Evolutionary conservation across 1,284 basidiomycete species (phyloP).

Genomic region (Trichosporon sp.): DNA sequence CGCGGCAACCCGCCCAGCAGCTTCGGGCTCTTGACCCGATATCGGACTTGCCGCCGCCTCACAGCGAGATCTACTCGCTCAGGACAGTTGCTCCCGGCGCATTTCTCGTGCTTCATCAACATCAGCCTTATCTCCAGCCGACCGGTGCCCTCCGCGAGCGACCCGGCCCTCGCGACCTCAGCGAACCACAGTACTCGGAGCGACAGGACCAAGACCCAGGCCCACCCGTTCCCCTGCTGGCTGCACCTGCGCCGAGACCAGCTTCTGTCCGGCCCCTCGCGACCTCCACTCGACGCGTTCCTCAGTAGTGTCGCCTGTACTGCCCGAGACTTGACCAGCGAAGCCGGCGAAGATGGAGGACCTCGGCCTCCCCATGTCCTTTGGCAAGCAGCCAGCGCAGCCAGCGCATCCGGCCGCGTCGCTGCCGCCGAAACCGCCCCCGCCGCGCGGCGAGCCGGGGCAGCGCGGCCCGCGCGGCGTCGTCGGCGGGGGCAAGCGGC

Average conservation of each 20-base stretch:
- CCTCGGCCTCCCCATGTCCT: constrained; percentile 32
- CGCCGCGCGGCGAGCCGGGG: constrained; percentile 13
- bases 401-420: not conserved
- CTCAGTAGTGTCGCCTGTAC: not conserved
- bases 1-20: not conserved
- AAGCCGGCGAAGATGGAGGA: constrained; percentile 26
- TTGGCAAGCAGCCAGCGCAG: constrained; percentile 29
- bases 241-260: too few relatives aligned
- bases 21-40: not conserved
- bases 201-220: too few relatives aligned
- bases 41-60: not conserved
- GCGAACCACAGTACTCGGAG: not conserved
- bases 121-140: constrained; percentile 2
- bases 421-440: constrained; percentile 4
- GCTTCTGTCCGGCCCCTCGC: not conserved
- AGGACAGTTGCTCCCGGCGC: not conserved
- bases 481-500: constrained; percentile 29
- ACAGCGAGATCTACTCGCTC: not conserved
- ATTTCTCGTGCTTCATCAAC: not conserved
- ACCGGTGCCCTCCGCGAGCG: too few relatives aligned
- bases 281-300: not conserved
- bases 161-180: not conserved
- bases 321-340: not conserved
- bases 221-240: too few relatives aligned
- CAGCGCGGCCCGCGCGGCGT: constrained; percentile 29